Evolutionary conservation across 352 stramenopile species (phyloP), one percentile per base, ranked within the genome.

Genomic region (Aphanomyces astaci): DNA sequence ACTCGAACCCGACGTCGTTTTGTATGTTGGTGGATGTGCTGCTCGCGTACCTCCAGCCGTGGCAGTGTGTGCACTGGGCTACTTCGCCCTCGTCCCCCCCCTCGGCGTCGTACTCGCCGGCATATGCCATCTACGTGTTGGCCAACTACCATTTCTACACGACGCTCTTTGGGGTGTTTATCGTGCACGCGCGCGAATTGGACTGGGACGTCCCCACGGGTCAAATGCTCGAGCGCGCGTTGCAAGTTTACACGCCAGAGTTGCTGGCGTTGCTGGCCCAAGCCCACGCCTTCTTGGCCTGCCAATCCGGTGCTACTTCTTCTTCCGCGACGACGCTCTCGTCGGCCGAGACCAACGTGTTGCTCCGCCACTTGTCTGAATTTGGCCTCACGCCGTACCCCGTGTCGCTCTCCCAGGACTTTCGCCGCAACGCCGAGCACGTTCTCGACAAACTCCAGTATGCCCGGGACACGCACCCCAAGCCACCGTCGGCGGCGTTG

Each of bases 141-240:
- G 87, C 87, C 57, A 95, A 95, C 73, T 93, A 92, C 64, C 85
- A 94, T 66, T 95, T 94, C 60, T 95, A 95, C 72, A 92, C 87
- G 57, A 85, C 79, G 24, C 73, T 95, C 4, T 66, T 95, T 2
- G 87, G 87, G 17, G 79, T 73, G 7, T 94, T 95, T 75, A 77
- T 93, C 48, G 80, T 91, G 69, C 80, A 84, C 7, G 82, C 85
- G 11, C 92, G 89, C 62, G 87, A 95, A 54, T 65, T 95, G n/a
- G 85, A 95, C 33, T 90, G 92, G 46, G 81, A 92, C 63, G 77
- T 80, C 27, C 36, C 25, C 4, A 82, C 77, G 30, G 31, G 91
- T 27, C 74, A 79, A 56, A 75, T 89, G 9, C 70, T 95, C 30
- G 81, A 90, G 27, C 82, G 85, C 15, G 84, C 90, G 17, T 71